Conservation (phyloP, 768 basidiomycete species). For the Cubamyces lactineus region DNA sequence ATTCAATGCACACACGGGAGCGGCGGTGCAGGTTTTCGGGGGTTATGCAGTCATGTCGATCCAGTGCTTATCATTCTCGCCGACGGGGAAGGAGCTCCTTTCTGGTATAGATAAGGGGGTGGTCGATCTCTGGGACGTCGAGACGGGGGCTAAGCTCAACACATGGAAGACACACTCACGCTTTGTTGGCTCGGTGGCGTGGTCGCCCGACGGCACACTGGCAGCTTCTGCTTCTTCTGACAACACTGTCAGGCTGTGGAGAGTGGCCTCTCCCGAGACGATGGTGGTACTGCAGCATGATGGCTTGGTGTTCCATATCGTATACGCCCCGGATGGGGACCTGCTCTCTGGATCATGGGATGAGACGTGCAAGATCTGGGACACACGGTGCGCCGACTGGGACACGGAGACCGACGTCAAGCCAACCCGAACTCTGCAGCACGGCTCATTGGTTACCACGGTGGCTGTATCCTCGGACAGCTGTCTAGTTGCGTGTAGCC, state of each 20-base stretch:
- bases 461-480: background rate
- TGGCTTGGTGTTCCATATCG: background rate
- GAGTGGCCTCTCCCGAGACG: background rate
- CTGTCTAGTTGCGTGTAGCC: background rate
- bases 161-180: constrained; percentile 13
- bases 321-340: background rate
- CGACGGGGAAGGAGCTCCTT: background rate
- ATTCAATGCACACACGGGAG: constrained; percentile 10
- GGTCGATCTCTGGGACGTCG: background rate
- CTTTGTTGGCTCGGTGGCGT: constrained; percentile 27
- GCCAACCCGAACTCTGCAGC: background rate
- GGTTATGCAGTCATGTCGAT: background rate
- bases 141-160: background rate
- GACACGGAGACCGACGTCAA: too few species aligned
- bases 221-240: background rate
- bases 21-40: background rate
- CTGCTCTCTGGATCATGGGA: background rate
- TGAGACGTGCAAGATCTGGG: constrained; percentile 4
- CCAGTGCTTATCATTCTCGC: background rate
- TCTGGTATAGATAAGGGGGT: background rate
- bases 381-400: background rate
- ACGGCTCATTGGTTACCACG: background rate
- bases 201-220: constrained; percentile 24
- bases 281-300: background rate
- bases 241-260: background rate